Evolutionary conservation across 2,329 filamentous ascomycete genomes (phyloP).

Genomic region (Aspergillus alliaceus): DNA sequence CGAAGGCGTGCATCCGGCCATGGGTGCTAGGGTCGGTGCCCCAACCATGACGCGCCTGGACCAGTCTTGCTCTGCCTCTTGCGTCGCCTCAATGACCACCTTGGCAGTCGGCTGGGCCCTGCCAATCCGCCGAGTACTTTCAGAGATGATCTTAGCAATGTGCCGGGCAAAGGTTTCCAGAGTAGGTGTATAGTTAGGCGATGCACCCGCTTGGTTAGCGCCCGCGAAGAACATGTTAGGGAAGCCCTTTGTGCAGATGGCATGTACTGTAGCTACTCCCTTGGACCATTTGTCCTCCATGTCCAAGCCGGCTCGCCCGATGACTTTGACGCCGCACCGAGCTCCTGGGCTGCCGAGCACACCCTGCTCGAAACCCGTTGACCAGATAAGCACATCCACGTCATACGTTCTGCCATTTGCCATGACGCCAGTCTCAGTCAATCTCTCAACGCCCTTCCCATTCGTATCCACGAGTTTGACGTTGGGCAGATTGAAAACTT

Average conservation of each 20-base stretch:
- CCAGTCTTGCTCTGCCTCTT: constrained; percentile 52
- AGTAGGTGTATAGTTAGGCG: constrained; percentile 40
- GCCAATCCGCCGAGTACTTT: no score
- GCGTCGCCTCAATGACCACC: constrained; percentile 8
- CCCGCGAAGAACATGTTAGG: constrained; percentile 57
- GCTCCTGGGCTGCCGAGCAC: constrained; percentile 29
- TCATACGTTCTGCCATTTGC: constrained; percentile 45
- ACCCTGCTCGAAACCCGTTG: constrained; percentile 47
- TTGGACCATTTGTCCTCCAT: constrained; percentile 50
- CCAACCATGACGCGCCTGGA: constrained; percentile 40
- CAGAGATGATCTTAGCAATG: constrained; percentile 46
- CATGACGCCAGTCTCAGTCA: constrained; percentile 51
- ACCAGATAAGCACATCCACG: constrained; percentile 49
- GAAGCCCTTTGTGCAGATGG: constrained; percentile 49
- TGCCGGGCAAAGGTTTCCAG: constrained; percentile 43
- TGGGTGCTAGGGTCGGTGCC: constrained; percentile 20
- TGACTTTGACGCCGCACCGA: constrained; percentile 39
- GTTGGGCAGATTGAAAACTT: constrained; percentile 58
- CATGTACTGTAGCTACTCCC: constrained; percentile 55
- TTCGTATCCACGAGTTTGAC: constrained; percentile 61
- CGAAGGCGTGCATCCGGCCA: no score
- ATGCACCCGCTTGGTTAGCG: constrained; percentile 42
- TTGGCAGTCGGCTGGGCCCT: constrained; percentile 3
- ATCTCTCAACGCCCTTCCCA: constrained; percentile 32
- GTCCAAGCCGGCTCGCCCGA: constrained; percentile 46